These are phyloP conservation scores for Helotiales sp. DNA, from an alignment of 2,329 filamentous ascomycete genomes.

Conservation along the genomic window DNA sequence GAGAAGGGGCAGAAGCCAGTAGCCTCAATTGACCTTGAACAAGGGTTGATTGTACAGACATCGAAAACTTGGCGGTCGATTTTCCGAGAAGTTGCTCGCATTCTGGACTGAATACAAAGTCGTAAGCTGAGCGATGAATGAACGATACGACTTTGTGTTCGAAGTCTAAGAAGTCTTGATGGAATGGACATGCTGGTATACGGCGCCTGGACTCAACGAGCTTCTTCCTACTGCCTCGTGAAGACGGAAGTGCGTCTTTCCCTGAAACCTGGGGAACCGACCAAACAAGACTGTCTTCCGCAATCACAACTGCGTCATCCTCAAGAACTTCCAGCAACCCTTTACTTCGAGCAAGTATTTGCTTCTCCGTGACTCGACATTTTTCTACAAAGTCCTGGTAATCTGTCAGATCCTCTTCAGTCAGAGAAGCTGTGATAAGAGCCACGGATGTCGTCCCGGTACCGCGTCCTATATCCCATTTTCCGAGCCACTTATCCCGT, in stretches of 20 bases:
- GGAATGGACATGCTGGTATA: not conserved
- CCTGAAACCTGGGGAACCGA: not conserved
- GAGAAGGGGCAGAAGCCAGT: not conserved
- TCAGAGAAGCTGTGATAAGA: not conserved
- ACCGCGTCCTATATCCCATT: not conserved
- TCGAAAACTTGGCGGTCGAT: not conserved
- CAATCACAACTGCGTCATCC: not conserved
- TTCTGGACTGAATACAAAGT: not conserved
- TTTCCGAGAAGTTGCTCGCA: not conserved
- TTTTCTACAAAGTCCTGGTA: not conserved
- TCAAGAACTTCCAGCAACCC: not conserved
- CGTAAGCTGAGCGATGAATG: not conserved
- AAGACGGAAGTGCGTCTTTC: not conserved
- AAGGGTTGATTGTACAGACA: not conserved
- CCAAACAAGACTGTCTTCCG: not conserved
- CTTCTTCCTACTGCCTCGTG: not conserved
- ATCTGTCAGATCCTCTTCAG: not conserved
- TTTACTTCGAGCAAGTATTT: not conserved
- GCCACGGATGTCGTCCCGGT: not conserved
- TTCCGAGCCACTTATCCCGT: not conserved
- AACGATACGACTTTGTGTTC: not conserved
- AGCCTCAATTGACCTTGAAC: not conserved
- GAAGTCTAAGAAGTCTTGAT: not conserved
- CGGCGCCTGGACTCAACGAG: not conserved
- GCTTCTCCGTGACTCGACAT: not conserved